phyloP scores from a whole-genome alignment of 176 grass and related monocot species.

The Ampelocalamus luodianensis region DNA sequence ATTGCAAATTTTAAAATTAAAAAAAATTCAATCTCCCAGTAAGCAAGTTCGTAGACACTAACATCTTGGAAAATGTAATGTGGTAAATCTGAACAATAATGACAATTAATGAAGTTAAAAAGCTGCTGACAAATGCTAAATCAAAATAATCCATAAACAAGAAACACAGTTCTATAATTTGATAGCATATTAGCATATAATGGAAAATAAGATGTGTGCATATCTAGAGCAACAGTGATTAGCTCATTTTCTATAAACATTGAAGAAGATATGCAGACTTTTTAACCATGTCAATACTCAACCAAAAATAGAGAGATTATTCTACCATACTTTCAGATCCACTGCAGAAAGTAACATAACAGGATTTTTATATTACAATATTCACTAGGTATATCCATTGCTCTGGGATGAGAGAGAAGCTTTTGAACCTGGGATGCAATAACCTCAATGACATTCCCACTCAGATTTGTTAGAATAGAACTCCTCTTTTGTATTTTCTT shows the following conservation, averaged over 20 bases:
- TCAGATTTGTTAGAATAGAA: too few species aligned
- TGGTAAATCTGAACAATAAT: neutral
- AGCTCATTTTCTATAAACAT: slow-evolving; percentile 22
- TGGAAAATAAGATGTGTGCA: neutral
- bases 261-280: slow-evolving; percentile 31
- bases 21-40: neutral
- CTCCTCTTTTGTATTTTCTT: too few species aligned
- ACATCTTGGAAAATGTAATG: slow-evolving; percentile 11
- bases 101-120: neutral
- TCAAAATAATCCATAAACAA: slow-evolving; percentile 11
- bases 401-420: neutral
- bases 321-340: neutral
- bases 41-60: slow-evolving; percentile 9
- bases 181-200: neutral
- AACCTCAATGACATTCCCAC: neutral
- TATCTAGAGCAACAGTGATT: slow-evolving; percentile 14
- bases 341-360: slow-evolving; percentile 14
- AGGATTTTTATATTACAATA: neutral
- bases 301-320: neutral
- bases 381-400: neutral
- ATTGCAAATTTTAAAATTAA: slow-evolving; percentile 3
- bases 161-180: neutral
- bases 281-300: neutral
- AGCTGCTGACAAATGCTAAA: neutral
- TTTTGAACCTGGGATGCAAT: neutral